phyloP scores from a whole-genome alignment of 2,329 filamentous ascomycete genomes.

The Cladosporium oxysporum region DNA sequence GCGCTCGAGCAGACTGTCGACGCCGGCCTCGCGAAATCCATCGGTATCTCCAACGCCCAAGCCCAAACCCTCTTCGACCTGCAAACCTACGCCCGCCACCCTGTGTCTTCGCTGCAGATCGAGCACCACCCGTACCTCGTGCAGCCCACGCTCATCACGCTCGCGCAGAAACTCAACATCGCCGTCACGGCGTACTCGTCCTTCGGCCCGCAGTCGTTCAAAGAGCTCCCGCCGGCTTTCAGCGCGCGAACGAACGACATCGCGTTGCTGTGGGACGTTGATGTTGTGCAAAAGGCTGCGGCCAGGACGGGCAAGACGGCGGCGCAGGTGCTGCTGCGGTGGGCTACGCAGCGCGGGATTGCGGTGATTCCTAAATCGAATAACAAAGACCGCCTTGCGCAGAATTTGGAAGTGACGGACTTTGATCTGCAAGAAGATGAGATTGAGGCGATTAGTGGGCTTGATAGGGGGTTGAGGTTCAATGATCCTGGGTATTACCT shows the following conservation, averaged over 20 bases:
- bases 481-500: conserved; percentile 61
- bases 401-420: conserved; percentile 67
- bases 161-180: conserved; percentile 70
- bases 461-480: conserved; percentile 70
- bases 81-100: conserved; percentile 73
- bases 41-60: conserved; percentile 51
- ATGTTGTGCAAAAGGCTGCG: conserved; percentile 65
- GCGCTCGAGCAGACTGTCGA: conserved; percentile 76
- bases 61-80: conserved; percentile 68
- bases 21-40: conserved; percentile 64
- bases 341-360: conserved; percentile 80
- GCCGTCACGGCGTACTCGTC: conserved; percentile 80
- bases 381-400: conserved; percentile 55
- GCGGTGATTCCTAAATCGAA: conserved; percentile 82
- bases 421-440: conserved; percentile 68
- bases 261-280: conserved; percentile 70
- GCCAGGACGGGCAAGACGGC: conserved; percentile 70
- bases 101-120: conserved; percentile 77
- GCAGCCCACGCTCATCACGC: conserved; percentile 69
- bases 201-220: conserved; percentile 77
- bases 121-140: conserved; percentile 89
- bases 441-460: conserved; percentile 63
- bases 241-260: conserved; percentile 62
- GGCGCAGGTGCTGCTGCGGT: conserved; percentile 80
- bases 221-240: conserved; percentile 66